Base-by-base conservation (phyloP, 768 basidiomycete species). In the Coprinopsis sp. region DNA sequence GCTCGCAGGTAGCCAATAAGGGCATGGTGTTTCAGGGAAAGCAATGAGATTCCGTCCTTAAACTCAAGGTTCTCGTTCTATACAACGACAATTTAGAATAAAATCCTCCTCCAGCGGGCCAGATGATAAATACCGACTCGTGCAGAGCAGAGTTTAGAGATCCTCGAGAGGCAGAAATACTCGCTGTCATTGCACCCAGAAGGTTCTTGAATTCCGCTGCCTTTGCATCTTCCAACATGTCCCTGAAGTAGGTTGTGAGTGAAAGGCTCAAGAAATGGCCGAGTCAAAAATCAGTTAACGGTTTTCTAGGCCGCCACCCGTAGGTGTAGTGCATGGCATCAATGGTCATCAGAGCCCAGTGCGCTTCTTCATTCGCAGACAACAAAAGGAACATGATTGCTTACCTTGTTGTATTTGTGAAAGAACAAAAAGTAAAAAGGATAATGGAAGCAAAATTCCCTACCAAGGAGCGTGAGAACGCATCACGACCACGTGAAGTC, bases 1-100 rank as follows among this genome's bases (percentile, higher is more conserved):
- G 90, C 84, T 47, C 92, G 91, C 8, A 96, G 70, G 62, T 96
- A 95, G 2, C 84, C 84, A 3, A 97, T 65, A 50, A 96, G 74
- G 18, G 88, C 63, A 44, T 92, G 80, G 54, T 93, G 86, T 66
- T 96, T 94, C 40, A 93, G 67, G 10, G 90, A 87, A 19, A 99
- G 73, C 4, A 99, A 73, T 0, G 96, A 97, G 51, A 99, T 91
- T 30, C 96, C 96, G 24, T 89, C 77, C 56, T 72, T 76, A 10
- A 74, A 77, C 51, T 86, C 73, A 16, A 74, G 37, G 52, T 60
- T 51, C 56, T 54, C 50, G 54, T 68, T 51, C 34, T 18, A 19
- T 11, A 13, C 7, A 8, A 33, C 27, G 38, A 42, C 58, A 55
- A 43, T 37, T 41, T 44, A 47, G 38, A 47, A 56, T 50, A 37